Conservation (phyloP, 2,329 filamentous ascomycete genomes). For the Sarocladium oryzae region DNA sequence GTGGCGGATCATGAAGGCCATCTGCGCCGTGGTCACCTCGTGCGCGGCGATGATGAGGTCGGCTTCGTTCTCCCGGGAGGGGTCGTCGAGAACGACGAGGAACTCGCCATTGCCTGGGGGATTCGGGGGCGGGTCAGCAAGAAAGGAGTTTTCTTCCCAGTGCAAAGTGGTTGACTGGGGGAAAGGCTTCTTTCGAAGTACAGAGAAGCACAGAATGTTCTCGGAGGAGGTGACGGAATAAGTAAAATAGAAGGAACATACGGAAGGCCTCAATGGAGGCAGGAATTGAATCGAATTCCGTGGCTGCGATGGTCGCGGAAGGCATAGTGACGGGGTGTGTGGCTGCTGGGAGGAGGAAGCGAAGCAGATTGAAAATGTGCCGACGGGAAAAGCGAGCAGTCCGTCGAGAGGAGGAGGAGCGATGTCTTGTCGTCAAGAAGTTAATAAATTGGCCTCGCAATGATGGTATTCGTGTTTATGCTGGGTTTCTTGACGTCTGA, state of each 20-base stretch:
- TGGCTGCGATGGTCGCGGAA: slow-evolving; percentile 40
- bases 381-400: too few relatives aligned
- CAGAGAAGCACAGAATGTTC: slow-evolving; percentile 10
- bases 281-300: slow-evolving; percentile 58
- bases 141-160: too few relatives aligned
- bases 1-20: slow-evolving; percentile 93
- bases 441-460: too few relatives aligned
- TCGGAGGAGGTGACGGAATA: too few relatives aligned
- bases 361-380: too few relatives aligned
- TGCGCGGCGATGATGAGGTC: slow-evolving; percentile 93
- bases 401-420: too few relatives aligned
- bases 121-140: not conserved
- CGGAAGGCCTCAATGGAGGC: slow-evolving; percentile 59
- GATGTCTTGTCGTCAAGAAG: too few relatives aligned
- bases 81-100: slow-evolving; percentile 90
- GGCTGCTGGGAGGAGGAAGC: too few relatives aligned
- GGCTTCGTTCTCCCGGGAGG: slow-evolving; percentile 93
- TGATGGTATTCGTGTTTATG: too few relatives aligned
- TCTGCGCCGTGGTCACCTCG: slow-evolving; percentile 77
- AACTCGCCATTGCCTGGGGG: slow-evolving; percentile 71
- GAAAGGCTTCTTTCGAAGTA: too few relatives aligned
- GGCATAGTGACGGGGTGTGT: slow-evolving; percentile 35
- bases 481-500: too few relatives aligned
- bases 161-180: too few relatives aligned
- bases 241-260: slow-evolving; percentile 39